Evolutionary conservation across 257 asterid species (phyloP).

Genomic region (Cinchona pubescens): DNA sequence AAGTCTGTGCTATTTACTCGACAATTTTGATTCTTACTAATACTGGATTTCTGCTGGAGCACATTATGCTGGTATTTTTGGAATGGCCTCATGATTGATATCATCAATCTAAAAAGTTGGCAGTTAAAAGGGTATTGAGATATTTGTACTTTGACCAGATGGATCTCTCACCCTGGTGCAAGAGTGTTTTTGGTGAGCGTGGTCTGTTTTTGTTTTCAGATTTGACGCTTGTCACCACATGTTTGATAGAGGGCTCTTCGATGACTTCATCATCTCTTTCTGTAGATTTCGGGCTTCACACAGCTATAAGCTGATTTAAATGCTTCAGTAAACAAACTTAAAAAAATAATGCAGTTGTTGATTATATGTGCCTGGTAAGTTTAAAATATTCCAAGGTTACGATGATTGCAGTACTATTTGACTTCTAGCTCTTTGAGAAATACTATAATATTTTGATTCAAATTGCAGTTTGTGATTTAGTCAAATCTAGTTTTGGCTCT

Average conservation of each 20-base stretch:
- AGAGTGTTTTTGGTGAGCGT: no score
- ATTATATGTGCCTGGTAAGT: not conserved
- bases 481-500: not conserved
- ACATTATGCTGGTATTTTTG: not conserved
- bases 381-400: not conserved
- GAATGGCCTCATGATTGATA: no score
- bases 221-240: not conserved
- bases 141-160: not conserved
- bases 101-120: not conserved
- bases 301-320: not conserved
- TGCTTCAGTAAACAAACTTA: not conserved
- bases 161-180: not conserved
- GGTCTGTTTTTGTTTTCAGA: no score
- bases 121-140: not conserved
- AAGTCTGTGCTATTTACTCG: no score
- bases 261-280: not conserved
- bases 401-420: not conserved
- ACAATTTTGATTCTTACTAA: not conserved
- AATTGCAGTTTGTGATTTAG: not conserved
- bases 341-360: not conserved
- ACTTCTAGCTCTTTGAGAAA: slow-evolving; percentile 5
- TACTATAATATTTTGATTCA: not conserved
- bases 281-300: no score
- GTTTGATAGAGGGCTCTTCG: not conserved
- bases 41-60: not conserved